Base-by-base conservation (phyloP, 2,329 filamentous ascomycete species). In the Exophiala oligosperma region DNA sequence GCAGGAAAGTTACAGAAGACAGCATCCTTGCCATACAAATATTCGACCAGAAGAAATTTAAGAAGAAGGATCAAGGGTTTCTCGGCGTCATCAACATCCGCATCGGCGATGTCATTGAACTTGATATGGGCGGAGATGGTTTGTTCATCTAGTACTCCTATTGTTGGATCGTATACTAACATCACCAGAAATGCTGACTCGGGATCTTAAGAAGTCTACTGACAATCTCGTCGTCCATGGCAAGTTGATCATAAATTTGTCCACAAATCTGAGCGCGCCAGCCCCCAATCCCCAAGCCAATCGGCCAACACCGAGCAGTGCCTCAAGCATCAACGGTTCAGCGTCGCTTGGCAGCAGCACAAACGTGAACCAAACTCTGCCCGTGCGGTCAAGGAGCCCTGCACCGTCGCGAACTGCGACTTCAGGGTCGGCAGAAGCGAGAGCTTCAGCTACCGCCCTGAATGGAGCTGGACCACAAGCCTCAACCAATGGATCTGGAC, bases 31-130 rank as follows among this genome's bases (percentile, higher is more conserved):
- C 94, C 6, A 92, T 99, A 48, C 94, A 99, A 73, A 96, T 99
- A 55, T 99, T 99, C 73, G 94, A 99, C 76, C 94, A 99, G 77
- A 97, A 97, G 81, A 99, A 99, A 79, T 99, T 99, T 80, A 99
- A 99, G 83, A 99, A 99, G 85, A 99, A 97, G 91, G 94, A 99
- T 69, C 94, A 99, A 74, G 94, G 94, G 7, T 99, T 99, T 72
- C 82, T 99, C 5, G 94, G 94, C 57, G 94, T 99, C 54, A 97
- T 99, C 71, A 99, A 99, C 73, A 89, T 99, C 68, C 88, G 92
- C 59, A 89, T 99, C 66, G 94, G 94, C 68, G 92, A 95, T 81
- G 89, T 94, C 40, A 91, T 99, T 67, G 93, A 97, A 72, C 80
- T 99, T 65, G 88, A 90, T 63, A 85, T 91, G 58, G 92, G 92